Conservation (phyloP, 176 grass and related monocot genomes). For the Avena sativa region DNA sequence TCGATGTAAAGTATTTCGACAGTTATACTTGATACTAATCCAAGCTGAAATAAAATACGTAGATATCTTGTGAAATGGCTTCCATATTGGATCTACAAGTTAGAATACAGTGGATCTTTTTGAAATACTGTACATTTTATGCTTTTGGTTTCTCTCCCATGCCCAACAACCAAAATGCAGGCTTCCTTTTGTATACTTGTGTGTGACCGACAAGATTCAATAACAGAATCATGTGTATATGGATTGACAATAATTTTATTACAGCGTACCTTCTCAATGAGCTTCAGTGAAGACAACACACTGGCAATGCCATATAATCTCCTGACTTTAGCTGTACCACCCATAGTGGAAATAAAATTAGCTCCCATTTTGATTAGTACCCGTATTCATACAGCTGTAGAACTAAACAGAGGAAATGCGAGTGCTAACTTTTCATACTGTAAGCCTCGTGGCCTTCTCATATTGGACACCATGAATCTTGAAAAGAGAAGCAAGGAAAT, state of each 20-base stretch:
- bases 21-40: no score
- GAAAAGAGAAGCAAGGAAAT: not conserved
- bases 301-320: constrained; percentile 88
- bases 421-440: constrained; percentile 75
- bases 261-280: constrained; percentile 73
- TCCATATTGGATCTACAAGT: no score
- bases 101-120: constrained; percentile 6
- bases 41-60: no score
- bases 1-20: no score
- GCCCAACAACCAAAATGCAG: constrained; percentile 76
- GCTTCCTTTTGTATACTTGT: constrained; percentile 67
- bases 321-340: constrained; percentile 71
- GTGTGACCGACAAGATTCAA: constrained; percentile 49
- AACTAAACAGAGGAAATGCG: not conserved
- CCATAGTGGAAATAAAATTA: not conserved
- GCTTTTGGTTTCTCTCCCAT: constrained; percentile 31
- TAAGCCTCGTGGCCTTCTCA: constrained; percentile 45
- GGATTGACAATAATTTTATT: not conserved
- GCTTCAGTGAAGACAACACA: constrained; percentile 75
- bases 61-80: constrained; percentile 51
- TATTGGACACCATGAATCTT: not conserved
- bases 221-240: not conserved
- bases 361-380: not conserved
- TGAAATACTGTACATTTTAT: constrained; percentile 37
- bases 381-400: not conserved